phyloP scores from a whole-genome alignment of 2,329 filamentous ascomycete species.

The Paraconiothyrium brasiliense region DNA sequence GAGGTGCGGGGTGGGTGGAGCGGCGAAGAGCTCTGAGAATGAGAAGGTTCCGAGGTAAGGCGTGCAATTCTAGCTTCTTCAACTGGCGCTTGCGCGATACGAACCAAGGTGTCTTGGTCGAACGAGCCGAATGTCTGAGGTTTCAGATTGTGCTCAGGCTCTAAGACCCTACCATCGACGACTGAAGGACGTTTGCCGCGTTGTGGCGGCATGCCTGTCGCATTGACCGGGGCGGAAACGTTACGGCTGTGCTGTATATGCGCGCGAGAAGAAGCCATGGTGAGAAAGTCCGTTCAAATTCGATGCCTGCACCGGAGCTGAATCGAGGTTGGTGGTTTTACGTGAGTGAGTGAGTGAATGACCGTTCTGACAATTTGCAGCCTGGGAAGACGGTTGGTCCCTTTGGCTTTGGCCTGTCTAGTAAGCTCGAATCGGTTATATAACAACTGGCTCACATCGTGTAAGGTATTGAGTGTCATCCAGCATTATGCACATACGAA shows the following conservation, averaged over 20 bases:
- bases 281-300: background rate
- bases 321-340: background rate
- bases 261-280: background rate
- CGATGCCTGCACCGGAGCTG: slow-evolving; percentile 5
- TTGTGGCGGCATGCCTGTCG: background rate
- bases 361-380: background rate
- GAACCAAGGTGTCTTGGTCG: background rate
- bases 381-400: background rate
- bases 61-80: background rate
- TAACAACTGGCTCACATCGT: background rate
- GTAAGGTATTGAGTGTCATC: background rate
- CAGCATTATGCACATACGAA: background rate
- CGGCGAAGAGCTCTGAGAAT: background rate
- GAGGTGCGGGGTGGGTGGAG: background rate
- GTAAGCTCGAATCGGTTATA: background rate
- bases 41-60: background rate
- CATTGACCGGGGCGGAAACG: background rate
- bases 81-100: background rate
- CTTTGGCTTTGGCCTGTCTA: background rate
- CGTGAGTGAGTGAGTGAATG: slow-evolving; percentile 10
- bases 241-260: background rate
- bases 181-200: background rate
- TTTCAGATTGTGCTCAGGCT: background rate
- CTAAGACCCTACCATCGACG: background rate
- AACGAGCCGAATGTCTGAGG: slow-evolving; percentile 5